phyloP scores from a whole-genome alignment of 371 early-diverging fungal species.

The Encephalitozoon cuniculi region DNA sequence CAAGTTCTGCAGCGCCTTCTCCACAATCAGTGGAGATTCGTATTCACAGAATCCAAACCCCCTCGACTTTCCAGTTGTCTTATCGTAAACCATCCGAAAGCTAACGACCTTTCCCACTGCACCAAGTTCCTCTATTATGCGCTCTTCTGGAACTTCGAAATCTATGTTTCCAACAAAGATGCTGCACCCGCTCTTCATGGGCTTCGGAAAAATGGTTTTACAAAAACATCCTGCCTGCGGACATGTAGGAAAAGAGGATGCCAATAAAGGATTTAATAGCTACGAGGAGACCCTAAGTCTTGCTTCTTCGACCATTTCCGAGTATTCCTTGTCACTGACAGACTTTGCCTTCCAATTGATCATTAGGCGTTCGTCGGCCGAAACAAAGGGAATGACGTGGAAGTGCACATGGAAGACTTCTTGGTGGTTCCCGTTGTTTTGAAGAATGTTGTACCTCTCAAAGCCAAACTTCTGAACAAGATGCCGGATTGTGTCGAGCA shows the following conservation, averaged over 20 bases:
- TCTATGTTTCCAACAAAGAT: constrained; percentile 63
- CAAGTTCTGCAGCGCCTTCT: constrained; percentile 59
- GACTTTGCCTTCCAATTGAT: constrained; percentile 11
- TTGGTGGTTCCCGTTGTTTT: constrained; percentile 60
- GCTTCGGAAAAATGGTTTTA: constrained; percentile 4
- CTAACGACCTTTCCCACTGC: constrained; percentile 60
- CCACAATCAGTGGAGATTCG: constrained; percentile 61
- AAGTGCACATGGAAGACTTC: constrained; percentile 59
- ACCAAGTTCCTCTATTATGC: constrained; percentile 59
- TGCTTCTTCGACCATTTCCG: constrained; percentile 5
- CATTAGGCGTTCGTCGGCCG: constrained; percentile 19
- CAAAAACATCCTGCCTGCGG: background rate
- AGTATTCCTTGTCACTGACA: constrained; percentile 26
- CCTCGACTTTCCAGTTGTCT: constrained; percentile 61
- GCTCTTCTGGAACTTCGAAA: constrained; percentile 60
- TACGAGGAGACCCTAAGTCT: background rate
- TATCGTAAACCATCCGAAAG: constrained; percentile 60
- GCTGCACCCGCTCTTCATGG: constrained; percentile 60
- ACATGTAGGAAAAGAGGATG: background rate
- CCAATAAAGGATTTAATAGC: background rate
- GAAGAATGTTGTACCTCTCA: constrained; percentile 57
- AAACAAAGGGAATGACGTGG: constrained; percentile 55
- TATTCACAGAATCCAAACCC: constrained; percentile 63
- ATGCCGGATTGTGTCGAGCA: constrained; percentile 23
- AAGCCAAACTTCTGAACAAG: constrained; percentile 36